Evolutionary conservation across 2,329 filamentous ascomycete species (phyloP).

Genomic region (Aspergillus caelatus): DNA sequence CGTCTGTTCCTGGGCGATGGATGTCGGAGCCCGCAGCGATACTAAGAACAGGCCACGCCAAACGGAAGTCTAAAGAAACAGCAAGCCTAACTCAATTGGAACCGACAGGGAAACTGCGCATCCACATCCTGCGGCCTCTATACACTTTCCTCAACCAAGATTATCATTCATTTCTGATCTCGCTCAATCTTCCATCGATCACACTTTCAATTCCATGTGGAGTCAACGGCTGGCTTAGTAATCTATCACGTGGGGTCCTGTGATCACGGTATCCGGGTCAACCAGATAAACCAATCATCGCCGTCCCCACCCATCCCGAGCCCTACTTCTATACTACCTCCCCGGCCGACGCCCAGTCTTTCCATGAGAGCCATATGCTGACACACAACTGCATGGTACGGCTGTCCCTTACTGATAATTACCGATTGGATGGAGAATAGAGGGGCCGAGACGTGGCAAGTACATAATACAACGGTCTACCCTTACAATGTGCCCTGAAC

Average conservation of each 20-base stretch:
- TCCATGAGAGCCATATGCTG: not conserved
- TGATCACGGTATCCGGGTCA: constrained; percentile 24
- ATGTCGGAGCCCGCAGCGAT: not conserved
- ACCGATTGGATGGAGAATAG: not conserved
- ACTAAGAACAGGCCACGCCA: not conserved
- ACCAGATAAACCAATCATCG: constrained; percentile 19
- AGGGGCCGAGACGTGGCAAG: not conserved
- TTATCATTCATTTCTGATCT: not conserved
- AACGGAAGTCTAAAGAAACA: not conserved
- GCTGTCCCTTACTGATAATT: not conserved
- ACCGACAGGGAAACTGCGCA: not conserved
- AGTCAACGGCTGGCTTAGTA: constrained; percentile 19
- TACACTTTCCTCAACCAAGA: not conserved
- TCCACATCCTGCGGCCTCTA: not conserved
- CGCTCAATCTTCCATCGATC: not conserved
- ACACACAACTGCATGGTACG: not conserved
- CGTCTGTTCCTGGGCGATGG: not conserved
- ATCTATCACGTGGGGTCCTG: constrained; percentile 23
- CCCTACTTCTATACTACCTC: not conserved
- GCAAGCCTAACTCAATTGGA: not conserved
- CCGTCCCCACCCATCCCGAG: constrained; percentile 1
- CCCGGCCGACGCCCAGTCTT: not conserved
- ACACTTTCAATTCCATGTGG: constrained; percentile 15
- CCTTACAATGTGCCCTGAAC: not conserved
- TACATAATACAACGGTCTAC: not conserved